A percentile compares a stretch with the other conserved stretches of the same genome.
Evolutionary conservation across 768 basidiomycete genomes (phyloP).

Genomic region (Lanmaoa rubissima): DNA sequence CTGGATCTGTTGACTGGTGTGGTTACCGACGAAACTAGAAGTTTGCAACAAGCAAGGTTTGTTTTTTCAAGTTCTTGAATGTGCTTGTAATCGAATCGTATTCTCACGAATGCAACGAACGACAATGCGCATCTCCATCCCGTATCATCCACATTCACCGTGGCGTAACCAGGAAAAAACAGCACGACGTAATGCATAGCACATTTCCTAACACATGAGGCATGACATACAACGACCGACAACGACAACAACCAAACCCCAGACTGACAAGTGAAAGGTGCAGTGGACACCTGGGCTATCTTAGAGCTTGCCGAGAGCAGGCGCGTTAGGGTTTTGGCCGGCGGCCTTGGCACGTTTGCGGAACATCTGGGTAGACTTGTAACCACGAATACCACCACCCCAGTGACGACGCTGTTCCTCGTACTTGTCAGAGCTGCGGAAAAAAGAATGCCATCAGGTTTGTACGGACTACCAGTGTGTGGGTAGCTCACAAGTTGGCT

Average conservation of each 20-base stretch:
- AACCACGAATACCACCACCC: conserved; percentile 95
- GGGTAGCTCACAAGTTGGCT: conserved; percentile 85
- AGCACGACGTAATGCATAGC: conserved; percentile 14
- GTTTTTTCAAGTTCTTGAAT: too few relatives aligned
- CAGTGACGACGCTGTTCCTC: conserved; percentile 89
- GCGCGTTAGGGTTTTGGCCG: conserved; percentile 61
- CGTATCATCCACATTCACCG: neutral
- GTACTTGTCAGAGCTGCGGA: conserved; percentile 79
- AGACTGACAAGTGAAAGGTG: neutral
- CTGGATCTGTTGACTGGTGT: too few relatives aligned
- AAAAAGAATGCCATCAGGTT: conserved; percentile 2
- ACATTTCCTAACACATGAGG: conserved; percentile 19
- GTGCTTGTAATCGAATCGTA: neutral
- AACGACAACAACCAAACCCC: neutral
- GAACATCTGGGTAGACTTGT: conserved; percentile 93
- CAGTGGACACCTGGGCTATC: neutral
- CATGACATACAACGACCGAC: conserved; percentile 13
- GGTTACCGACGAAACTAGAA: too few relatives aligned
- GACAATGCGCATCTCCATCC: neutral
- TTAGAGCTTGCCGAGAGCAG: conserved; percentile 66
- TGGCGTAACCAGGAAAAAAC: conserved; percentile 4
- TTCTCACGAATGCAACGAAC: neutral
- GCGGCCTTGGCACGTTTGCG: conserved; percentile 91
- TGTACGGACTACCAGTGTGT: neutral
- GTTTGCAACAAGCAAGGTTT: too few relatives aligned